Evolutionary conservation across 2,329 filamentous ascomycete genomes (phyloP).

Genomic region (Ilyonectria robusta): DNA sequence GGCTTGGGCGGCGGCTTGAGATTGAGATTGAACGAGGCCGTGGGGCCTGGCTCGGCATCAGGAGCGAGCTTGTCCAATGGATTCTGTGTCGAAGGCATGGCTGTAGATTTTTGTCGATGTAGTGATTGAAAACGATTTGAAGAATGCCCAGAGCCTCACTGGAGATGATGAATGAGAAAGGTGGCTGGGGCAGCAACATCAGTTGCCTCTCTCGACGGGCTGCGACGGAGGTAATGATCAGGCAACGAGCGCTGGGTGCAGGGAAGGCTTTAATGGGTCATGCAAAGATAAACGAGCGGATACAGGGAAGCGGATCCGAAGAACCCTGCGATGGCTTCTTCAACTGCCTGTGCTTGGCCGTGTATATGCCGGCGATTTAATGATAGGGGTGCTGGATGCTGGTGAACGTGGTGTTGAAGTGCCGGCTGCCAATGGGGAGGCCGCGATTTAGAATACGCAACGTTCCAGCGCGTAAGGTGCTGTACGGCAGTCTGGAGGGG

Average conservation of each 20-base stretch:
- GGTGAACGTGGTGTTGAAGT: slow-evolving; percentile 15
- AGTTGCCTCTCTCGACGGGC: not conserved
- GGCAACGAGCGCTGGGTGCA: not conserved
- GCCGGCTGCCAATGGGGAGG: slow-evolving; percentile 38
- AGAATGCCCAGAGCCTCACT: not conserved
- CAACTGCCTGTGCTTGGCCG: not conserved
- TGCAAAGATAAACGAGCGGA: slow-evolving; percentile 1
- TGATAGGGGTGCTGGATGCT: slow-evolving; percentile 6
- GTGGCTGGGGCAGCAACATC: not conserved
- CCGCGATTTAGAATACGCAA: slow-evolving; percentile 46
- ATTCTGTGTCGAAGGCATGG: slow-evolving; percentile 42
- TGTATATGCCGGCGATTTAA: slow-evolving; percentile 13
- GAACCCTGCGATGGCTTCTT: not conserved
- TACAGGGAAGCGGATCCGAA: slow-evolving; percentile 8
- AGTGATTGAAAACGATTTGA: not conserved
- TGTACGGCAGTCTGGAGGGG: slow-evolving; percentile 3
- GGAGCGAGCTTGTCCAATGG: slow-evolving; percentile 39
- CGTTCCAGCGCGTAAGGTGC: slow-evolving; percentile 46
- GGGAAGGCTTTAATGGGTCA: not conserved
- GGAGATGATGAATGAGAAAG: not conserved
- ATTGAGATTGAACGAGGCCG: slow-evolving; percentile 42
- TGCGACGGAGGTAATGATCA: not conserved
- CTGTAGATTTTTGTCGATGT: not conserved
- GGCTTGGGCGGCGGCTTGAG: slow-evolving; percentile 57
- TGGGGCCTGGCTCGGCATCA: slow-evolving; percentile 39